These are phyloP conservation scores for Geotrichum phurueaensis DNA, from an alignment of 1,139 yeast species.

Conservation along the genomic window DNA sequence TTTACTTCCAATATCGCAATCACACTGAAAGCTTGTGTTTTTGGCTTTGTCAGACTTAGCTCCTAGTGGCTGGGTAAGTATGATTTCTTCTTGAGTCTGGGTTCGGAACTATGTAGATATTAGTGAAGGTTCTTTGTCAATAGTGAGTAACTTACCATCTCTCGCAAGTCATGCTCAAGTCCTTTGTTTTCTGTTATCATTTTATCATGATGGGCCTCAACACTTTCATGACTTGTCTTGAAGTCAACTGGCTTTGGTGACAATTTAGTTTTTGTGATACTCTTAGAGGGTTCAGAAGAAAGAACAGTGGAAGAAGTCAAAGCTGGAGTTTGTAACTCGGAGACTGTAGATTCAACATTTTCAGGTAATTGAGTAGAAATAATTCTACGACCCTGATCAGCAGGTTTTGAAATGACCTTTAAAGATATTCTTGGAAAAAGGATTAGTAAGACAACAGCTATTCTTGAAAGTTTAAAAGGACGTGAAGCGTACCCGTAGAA, in stretches of 20 bases:
- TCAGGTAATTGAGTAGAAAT: not conserved
- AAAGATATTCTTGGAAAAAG: slow-evolving; percentile 4
- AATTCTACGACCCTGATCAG: not conserved
- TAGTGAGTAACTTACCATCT: slow-evolving; percentile 3
- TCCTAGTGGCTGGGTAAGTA: slow-evolving; percentile 7
- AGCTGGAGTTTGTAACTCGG: not conserved
- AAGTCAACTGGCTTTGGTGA: not conserved
- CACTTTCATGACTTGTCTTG: not conserved
- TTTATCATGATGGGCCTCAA: not conserved
- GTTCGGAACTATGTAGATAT: slow-evolving; percentile 8
- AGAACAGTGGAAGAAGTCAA: not conserved
- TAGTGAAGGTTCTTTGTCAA: not conserved
- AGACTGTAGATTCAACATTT: not conserved
- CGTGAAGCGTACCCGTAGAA: slow-evolving; percentile 4
- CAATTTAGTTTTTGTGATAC: not conserved
- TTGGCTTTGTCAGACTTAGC: not conserved
- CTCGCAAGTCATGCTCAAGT: slow-evolving; percentile 3
- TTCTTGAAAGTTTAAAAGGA: not conserved
- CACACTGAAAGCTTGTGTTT: not conserved
- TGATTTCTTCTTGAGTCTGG: slow-evolving; percentile 11
- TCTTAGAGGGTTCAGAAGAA: not conserved
- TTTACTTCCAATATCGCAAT: slow-evolving; percentile 1
- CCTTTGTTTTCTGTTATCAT: not conserved
- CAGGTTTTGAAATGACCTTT: slow-evolving; percentile 3
- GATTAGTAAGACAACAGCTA: no score